Evolutionary conservation across 345 rosid species (phyloP).

Genomic region (Mangifera indica): DNA sequence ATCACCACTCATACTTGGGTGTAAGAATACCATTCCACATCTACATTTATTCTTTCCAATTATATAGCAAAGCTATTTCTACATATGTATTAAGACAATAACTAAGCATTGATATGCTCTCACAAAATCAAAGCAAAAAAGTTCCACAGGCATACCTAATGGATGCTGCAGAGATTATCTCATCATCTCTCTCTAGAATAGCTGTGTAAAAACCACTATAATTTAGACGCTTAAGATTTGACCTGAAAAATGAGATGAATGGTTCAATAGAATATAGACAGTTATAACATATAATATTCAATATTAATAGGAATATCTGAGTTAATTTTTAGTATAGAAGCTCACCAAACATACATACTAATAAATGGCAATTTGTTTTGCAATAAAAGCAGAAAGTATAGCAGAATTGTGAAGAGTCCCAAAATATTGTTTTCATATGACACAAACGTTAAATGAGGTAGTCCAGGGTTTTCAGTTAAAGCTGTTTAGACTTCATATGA

Average conservation of each 20-base stretch:
- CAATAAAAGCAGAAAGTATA: not conserved
- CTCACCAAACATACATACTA: not conserved
- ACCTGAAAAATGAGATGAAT: constrained; percentile 46
- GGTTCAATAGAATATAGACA: constrained; percentile 3
- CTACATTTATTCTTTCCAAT: constrained; percentile 9
- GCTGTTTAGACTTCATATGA: not conserved
- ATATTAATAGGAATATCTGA: not conserved
- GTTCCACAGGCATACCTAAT: constrained; percentile 52
- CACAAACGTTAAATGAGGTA: not conserved
- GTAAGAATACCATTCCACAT: not conserved
- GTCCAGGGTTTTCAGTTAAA: not conserved
- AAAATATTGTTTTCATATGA: not conserved
- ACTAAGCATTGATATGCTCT: constrained; percentile 1
- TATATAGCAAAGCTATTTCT: not conserved
- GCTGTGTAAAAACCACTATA: constrained; percentile 72
- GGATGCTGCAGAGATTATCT: constrained; percentile 77
- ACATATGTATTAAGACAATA: constrained; percentile 1
- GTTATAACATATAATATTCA: not conserved
- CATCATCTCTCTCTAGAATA: constrained; percentile 86
- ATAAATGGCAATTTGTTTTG: not conserved
- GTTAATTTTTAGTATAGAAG: not conserved
- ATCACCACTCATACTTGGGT: not conserved
- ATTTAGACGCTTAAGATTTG: constrained; percentile 78
- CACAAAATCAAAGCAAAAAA: not conserved
- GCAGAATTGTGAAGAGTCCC: not conserved